Conservation (phyloP, 208 protist genomes). For the Trichomonas tenax region DNA sequence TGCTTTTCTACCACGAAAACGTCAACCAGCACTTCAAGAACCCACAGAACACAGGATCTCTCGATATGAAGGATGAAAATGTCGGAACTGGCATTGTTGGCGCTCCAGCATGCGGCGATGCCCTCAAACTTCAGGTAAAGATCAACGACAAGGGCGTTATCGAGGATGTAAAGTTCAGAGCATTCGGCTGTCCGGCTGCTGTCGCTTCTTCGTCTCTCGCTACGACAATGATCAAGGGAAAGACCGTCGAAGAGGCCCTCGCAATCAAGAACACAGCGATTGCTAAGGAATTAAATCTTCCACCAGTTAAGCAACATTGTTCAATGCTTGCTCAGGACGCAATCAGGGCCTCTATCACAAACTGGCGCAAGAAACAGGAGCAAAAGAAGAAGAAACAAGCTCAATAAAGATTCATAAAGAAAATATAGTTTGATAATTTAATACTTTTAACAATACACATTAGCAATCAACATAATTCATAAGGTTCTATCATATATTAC, state of each 20-base stretch:
- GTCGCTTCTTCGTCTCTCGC: slow-evolving; percentile 65
- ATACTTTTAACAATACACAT: no score
- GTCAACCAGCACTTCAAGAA: slow-evolving; percentile 97
- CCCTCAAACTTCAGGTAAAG: slow-evolving; percentile 66
- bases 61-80: slow-evolving; percentile 72
- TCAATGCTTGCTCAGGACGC: slow-evolving; percentile 89
- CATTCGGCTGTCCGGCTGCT: slow-evolving; percentile 97
- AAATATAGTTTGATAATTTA: no score
- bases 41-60: slow-evolving; percentile 84
- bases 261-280: slow-evolving; percentile 93
- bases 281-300: slow-evolving; percentile 84
- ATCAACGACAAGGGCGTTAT: slow-evolving; percentile 44
- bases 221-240: slow-evolving; percentile 86
- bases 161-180: slow-evolving; percentile 52
- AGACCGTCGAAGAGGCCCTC: slow-evolving; percentile 79
- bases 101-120: slow-evolving; percentile 92
- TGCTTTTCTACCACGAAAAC: slow-evolving; percentile 63
- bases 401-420: no score
- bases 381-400: no score
- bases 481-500: no score
- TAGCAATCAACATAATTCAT: no score
- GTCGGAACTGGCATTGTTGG: slow-evolving; percentile 95
- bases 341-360: slow-evolving; percentile 86
- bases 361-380: slow-evolving; percentile 51
- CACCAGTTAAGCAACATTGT: slow-evolving; percentile 99